phyloP scores from a whole-genome alignment of 805 yeast species.

The Schwanniomyces pseudopolymorphus region DNA sequence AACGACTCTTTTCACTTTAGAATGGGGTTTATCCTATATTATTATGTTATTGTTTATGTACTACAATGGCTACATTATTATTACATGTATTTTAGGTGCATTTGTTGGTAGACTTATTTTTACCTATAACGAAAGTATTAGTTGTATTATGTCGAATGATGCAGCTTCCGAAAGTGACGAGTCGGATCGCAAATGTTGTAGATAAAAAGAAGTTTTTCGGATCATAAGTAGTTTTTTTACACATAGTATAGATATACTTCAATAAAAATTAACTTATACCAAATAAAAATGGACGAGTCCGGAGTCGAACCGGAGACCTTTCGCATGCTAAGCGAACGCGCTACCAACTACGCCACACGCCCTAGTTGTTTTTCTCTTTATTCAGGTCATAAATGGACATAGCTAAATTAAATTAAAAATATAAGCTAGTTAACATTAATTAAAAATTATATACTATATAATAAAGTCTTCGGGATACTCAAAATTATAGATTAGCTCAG shows the following conservation, averaged over 20 bases:
- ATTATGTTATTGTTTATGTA: slow-evolving; percentile 76
- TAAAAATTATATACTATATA: no score
- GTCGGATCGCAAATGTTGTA: slow-evolving; percentile 25
- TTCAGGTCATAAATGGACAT: no score
- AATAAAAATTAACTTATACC: no score
- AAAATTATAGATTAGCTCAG: no score
- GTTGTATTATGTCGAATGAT: not conserved
- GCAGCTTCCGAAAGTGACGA: slow-evolving; percentile 14
- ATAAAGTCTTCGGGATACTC: no score
- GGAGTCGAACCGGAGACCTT: slow-evolving; percentile 50
- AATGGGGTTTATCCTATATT: slow-evolving; percentile 64
- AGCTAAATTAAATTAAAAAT: no score
- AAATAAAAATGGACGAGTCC: slow-evolving; percentile 38
- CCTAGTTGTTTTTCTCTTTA: no score
- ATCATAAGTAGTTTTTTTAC: no score
- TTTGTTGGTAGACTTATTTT: slow-evolving; percentile 57
- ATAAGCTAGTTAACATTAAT: no score
- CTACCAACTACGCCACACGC: slow-evolving; percentile 53
- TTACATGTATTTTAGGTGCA: slow-evolving; percentile 63
- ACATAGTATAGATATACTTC: no score
- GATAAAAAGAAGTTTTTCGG: slow-evolving; percentile 2
- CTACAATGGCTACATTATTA: slow-evolving; percentile 67
- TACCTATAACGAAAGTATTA: slow-evolving; percentile 43
- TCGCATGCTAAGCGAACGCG: slow-evolving; percentile 52
- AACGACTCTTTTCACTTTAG: slow-evolving; percentile 48